A percentile compares a stretch with the other conserved stretches of the same genome.
These are phyloP conservation scores for Corylus americana DNA, from an alignment of 306 rosid genomes.

Conservation along the genomic window DNA sequence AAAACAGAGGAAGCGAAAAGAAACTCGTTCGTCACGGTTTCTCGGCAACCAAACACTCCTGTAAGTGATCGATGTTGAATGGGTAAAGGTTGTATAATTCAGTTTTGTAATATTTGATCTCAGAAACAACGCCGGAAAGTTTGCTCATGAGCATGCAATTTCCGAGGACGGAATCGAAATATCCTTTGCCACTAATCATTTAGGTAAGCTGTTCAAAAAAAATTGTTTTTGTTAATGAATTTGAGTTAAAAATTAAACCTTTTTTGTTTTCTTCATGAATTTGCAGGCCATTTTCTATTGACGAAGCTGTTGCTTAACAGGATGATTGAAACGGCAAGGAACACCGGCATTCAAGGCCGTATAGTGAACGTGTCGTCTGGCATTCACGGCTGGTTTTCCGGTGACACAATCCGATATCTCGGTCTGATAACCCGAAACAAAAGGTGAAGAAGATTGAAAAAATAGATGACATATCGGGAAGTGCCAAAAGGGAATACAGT, in stretches of 20 bases:
- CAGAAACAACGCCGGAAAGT: constrained; percentile 92
- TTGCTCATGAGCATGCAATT: constrained; percentile 65
- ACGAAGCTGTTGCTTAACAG: constrained; percentile 62
- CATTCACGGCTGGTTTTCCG: constrained; percentile 81
- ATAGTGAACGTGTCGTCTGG: constrained; percentile 85
- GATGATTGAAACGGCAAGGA: constrained; percentile 70
- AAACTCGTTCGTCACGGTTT: background rate
- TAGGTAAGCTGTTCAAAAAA: constrained; percentile 3
- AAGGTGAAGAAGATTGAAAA: constrained; percentile 34
- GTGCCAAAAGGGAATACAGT: background rate
- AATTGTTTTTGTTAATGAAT: background rate
- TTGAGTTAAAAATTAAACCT: background rate
- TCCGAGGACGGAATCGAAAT: constrained; percentile 88
- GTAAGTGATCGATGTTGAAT: background rate
- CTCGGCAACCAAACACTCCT: background rate
- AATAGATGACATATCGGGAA: no score
- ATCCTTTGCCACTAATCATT: constrained; percentile 19
- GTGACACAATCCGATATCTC: constrained; percentile 62
- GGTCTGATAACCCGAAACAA: constrained; percentile 50
- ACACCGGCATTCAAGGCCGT: constrained; percentile 64
- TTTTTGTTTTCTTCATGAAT: background rate
- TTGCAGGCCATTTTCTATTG: constrained; percentile 78
- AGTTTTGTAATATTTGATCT: background rate
- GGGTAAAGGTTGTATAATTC: background rate
- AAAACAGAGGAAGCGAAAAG: background rate